Evolutionary conservation across 441 rosid species (phyloP).

Genomic region (Lepidium campestre): DNA sequence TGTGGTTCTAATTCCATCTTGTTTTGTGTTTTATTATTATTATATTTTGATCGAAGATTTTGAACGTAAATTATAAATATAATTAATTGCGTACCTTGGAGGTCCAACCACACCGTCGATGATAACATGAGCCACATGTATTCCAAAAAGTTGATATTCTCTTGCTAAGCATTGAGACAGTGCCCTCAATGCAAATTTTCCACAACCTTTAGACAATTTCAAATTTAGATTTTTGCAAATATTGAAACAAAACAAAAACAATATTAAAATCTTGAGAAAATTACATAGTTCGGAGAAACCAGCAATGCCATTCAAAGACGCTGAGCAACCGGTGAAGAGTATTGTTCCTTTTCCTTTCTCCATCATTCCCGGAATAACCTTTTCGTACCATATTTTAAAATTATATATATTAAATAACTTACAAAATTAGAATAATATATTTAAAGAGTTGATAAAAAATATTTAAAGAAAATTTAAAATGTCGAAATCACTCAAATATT

Average conservation of each 20-base stretch:
- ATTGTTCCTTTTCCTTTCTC: conserved; percentile 90
- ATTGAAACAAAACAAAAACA: not conserved
- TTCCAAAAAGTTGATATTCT: conserved; percentile 74
- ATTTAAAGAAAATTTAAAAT: not conserved
- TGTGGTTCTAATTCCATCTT: conserved; percentile 6
- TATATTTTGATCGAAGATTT: not conserved
- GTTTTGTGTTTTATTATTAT: not conserved
- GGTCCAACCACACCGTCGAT: conserved; percentile 77
- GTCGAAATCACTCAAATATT: not conserved
- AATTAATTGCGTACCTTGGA: conserved; percentile 44
- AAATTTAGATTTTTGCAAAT: not conserved
- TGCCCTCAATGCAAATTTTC: conserved; percentile 84
- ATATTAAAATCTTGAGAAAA: not conserved
- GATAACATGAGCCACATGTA: conserved; percentile 87
- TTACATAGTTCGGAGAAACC: conserved; percentile 89
- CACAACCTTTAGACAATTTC: conserved; percentile 56
- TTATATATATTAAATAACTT: not conserved
- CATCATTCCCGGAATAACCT: conserved; percentile 88
- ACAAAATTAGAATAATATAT: not conserved
- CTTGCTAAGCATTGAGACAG: conserved; percentile 79
- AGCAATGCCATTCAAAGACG: conserved; percentile 72
- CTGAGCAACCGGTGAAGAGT: conserved; percentile 89
- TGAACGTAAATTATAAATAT: not conserved
- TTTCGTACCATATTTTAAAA: not conserved
- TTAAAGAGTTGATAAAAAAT: no score